Evolutionary conservation across 2,329 filamentous ascomycete genomes (phyloP).

Genomic region (Colletotrichum lini): DNA sequence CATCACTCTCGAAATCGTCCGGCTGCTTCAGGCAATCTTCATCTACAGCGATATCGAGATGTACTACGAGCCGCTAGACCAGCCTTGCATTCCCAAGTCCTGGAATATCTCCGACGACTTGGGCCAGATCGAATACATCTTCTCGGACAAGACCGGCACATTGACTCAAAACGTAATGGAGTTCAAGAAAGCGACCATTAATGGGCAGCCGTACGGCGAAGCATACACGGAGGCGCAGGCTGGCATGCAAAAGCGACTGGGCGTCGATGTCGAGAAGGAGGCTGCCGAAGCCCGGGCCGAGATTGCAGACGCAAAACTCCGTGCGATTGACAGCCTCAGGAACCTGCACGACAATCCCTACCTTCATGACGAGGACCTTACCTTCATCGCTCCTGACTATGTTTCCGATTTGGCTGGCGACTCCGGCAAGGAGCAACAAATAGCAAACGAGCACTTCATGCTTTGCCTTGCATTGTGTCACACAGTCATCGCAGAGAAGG

Average conservation of each 20-base stretch:
- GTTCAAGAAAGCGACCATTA: conserved; percentile 98
- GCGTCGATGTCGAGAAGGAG: conserved; percentile 88
- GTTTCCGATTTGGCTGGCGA: conserved; percentile 85
- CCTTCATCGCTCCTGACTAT: conserved; percentile 93
- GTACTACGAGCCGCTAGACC: conserved; percentile 96
- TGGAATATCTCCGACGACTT: conserved; percentile 99
- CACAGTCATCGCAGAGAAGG: conserved; percentile 92
- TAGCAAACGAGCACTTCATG: conserved; percentile 92
- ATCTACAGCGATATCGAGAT: conserved; percentile 97
- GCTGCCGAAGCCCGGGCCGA: conserved; percentile 79
- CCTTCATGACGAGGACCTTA: conserved; percentile 88
- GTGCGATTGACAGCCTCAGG: conserved; percentile 81
- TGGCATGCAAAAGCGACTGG: conserved; percentile 93
- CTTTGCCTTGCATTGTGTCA: conserved; percentile 95
- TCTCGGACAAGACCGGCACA: conserved; percentile 94
- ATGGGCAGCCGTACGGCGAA: conserved; percentile 96
- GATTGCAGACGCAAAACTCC: conserved; percentile 82
- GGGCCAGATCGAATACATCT: conserved; percentile 99
- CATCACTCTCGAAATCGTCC: conserved; percentile 96
- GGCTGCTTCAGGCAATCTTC: conserved; percentile 93
- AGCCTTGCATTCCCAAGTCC: conserved; percentile 95
- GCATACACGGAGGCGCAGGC: conserved; percentile 98
- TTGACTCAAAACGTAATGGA: conserved; percentile 97
- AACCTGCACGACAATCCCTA: conserved; percentile 91
- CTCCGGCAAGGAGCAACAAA: conserved; percentile 81